Conservation (phyloP, 2,329 filamentous ascomycete species). For the Ophiostoma novo-ulmi region DNA sequence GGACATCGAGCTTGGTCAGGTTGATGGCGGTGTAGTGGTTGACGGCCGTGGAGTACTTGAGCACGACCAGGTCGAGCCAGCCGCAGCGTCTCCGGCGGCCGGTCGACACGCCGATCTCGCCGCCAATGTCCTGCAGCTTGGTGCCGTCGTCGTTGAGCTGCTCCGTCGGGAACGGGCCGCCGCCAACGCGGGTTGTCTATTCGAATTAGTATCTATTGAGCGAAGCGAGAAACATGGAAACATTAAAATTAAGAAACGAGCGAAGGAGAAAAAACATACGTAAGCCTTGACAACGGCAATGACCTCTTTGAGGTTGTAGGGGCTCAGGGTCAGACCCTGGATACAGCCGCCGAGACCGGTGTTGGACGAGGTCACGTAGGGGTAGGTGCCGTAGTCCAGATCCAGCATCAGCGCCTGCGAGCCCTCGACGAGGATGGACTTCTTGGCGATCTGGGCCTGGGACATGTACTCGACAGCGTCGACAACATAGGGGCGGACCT, state of each 20-base stretch:
- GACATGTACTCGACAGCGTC: conserved; percentile 55
- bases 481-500: conserved; percentile 56
- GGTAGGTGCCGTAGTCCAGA: conserved; percentile 56
- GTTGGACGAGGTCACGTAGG: conserved; percentile 54
- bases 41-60: conserved; percentile 52
- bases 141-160: conserved; percentile 38
- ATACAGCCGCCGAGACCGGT: conserved; percentile 50
- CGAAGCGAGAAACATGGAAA: background rate
- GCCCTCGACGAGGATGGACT: conserved; percentile 58
- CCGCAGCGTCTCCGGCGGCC: conserved; percentile 54
- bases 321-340: conserved; percentile 33
- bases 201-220: background rate
- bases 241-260: too few relatives aligned
- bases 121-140: conserved; percentile 37
- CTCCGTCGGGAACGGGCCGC: conserved; percentile 59
- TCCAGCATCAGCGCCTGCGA: conserved; percentile 44
- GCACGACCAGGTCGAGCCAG: conserved; percentile 60
- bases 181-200: conserved; percentile 52
- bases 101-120: conserved; percentile 38
- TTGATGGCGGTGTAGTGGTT: conserved; percentile 57
- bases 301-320: conserved; percentile 38
- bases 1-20: conserved; percentile 61
- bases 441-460: conserved; percentile 47
- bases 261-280: conserved; percentile 18
- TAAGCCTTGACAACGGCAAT: conserved; percentile 64